Percentiles rank a stretch among this genome's conserved stretches.
Evolutionary conservation across 805 yeast species (phyloP).

Genomic region (Spencermartinsiella europaea): DNA sequence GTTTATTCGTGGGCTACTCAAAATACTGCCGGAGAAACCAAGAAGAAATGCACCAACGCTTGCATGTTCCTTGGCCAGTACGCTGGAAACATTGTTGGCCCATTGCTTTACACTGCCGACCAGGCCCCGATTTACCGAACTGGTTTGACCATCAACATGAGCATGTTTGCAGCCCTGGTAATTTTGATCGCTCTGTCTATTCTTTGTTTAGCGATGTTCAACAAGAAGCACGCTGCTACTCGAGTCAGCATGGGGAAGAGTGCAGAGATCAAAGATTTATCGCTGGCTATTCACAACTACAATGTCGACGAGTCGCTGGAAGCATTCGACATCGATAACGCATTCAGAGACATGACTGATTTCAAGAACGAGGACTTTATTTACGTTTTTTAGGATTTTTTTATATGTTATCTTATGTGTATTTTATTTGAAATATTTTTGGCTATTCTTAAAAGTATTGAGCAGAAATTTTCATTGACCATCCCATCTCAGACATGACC

Average conservation of each 20-base stretch:
- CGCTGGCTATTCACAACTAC: conserved; percentile 9
- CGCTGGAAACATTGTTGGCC: conserved; percentile 44
- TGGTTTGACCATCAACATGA: conserved; percentile 12
- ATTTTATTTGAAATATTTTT: too few relatives aligned
- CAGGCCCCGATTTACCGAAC: conserved; percentile 14
- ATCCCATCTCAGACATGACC: too few relatives aligned
- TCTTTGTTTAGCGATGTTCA: conserved; percentile 3
- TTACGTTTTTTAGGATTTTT: conserved; percentile 28
- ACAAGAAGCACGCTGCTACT: conserved; percentile 10
- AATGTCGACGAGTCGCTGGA: conserved; percentile 4
- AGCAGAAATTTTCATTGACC: too few relatives aligned
- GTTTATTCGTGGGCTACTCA: conserved; percentile 23
- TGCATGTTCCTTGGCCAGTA: conserved; percentile 24
- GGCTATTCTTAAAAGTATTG: not conserved
- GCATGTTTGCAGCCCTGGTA: conserved; percentile 10
- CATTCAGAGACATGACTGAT: conserved; percentile 15
- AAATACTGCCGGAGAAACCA: conserved; percentile 34
- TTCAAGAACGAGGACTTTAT: conserved; percentile 16
- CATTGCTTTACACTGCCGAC: conserved; percentile 27
- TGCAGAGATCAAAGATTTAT: conserved; percentile 8
- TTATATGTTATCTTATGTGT: not conserved
- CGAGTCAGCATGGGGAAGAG: conserved; percentile 14
- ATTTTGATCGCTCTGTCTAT: conserved; percentile 3
- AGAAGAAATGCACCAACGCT: conserved; percentile 22
- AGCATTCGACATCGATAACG: conserved; percentile 4